Percentiles rank a stretch among this genome's conserved stretches.
phyloP scores from a whole-genome alignment of 257 asterid species.

The Solanum commersonii region DNA sequence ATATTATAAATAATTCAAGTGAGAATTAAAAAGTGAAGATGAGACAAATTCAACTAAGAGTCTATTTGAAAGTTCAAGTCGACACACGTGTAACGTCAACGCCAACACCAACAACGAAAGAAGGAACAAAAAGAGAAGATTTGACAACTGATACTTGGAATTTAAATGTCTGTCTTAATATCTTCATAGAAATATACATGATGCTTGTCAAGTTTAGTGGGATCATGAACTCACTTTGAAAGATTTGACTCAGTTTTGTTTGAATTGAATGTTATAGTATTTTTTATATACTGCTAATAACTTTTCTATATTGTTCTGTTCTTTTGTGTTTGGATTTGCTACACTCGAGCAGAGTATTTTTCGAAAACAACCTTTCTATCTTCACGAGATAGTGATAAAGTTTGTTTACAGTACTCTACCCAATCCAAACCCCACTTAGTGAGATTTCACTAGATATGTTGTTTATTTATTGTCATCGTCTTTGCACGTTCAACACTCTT shows the following conservation, averaged over 20 bases:
- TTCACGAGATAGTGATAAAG: too few species aligned
- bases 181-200: neutral
- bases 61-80: too few species aligned
- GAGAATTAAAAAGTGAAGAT: neutral
- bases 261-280: neutral
- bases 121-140: conserved; percentile 1
- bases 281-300: too few species aligned
- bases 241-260: neutral
- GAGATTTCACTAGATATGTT: neutral
- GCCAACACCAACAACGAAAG: neutral
- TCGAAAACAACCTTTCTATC: too few species aligned
- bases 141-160: neutral
- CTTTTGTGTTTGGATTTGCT: too few species aligned
- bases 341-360: too few species aligned
- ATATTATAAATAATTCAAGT: neutral
- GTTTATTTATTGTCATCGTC: neutral
- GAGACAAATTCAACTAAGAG: neutral
- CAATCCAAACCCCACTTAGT: neutral
- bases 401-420: neutral
- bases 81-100: neutral
- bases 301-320: too few species aligned
- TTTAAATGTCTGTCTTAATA: neutral
- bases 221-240: neutral
- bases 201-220: neutral
- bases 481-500: neutral